These are phyloP conservation scores for Phanerochaete carnosa DNA, from an alignment of 768 basidiomycete genomes.

Conservation along the genomic window DNA sequence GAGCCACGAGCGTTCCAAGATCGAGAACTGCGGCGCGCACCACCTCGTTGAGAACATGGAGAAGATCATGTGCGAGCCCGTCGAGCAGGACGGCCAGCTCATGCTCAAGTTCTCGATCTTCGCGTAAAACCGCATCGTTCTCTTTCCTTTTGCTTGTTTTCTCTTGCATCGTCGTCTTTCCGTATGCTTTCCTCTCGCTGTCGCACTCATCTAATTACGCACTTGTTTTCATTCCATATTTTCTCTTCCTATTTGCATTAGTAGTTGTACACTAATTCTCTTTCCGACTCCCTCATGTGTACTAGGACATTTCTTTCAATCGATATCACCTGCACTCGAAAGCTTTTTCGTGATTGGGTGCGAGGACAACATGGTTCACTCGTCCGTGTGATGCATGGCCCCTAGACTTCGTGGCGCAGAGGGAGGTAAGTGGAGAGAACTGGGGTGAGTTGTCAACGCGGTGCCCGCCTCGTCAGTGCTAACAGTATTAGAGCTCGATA, in stretches of 20 bases:
- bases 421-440: too few relatives aligned
- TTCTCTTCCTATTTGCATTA: background rate
- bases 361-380: too few relatives aligned
- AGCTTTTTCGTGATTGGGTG: too few relatives aligned
- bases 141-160: background rate
- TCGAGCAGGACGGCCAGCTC: constrained; percentile 31
- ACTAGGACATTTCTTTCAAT: background rate
- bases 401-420: too few relatives aligned
- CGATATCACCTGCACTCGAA: too few relatives aligned
- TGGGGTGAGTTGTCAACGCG: too few relatives aligned
- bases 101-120: constrained; percentile 42
- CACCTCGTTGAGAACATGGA: constrained; percentile 56
- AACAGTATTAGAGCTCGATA: too few relatives aligned
- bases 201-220: background rate
- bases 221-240: too few relatives aligned
- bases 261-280: background rate
- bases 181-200: background rate
- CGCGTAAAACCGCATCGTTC: constrained; percentile 7
- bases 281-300: background rate
- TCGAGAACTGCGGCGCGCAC: constrained; percentile 55
- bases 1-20: constrained; percentile 55
- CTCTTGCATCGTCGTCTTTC: background rate
- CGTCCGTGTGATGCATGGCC: too few relatives aligned
- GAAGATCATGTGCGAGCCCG: constrained; percentile 37
- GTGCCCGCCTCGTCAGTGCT: too few relatives aligned